Percentiles rank a stretch among this genome's conserved stretches.
These are phyloP conservation scores for Emergomyces pasteurianus DNA, from an alignment of 2,329 filamentous ascomycete species.

Conservation along the genomic window DNA sequence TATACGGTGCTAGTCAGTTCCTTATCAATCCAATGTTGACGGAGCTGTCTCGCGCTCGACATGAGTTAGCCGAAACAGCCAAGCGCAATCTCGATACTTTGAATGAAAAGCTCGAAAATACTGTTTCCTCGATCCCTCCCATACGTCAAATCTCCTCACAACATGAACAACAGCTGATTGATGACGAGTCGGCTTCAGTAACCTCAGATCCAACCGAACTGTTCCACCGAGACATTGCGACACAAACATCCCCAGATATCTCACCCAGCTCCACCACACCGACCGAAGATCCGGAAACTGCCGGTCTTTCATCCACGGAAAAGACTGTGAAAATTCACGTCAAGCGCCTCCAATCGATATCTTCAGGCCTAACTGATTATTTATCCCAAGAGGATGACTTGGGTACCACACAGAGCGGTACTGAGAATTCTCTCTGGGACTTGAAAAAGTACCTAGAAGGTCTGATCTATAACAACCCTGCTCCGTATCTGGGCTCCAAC, in stretches of 20 bases:
- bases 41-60: conserved; percentile 42
- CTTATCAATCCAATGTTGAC: conserved; percentile 48
- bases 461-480: conserved; percentile 28
- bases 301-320: conserved; percentile 12
- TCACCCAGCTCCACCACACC: conserved; percentile 16
- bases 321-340: conserved; percentile 26
- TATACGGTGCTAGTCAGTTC: conserved; percentile 49
- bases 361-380: conserved; percentile 40
- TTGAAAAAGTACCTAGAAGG: conserved; percentile 43
- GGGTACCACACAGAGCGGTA: conserved; percentile 21
- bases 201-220: conserved; percentile 51
- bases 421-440: conserved; percentile 27
- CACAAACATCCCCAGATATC: conserved; percentile 44
- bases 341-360: conserved; percentile 39
- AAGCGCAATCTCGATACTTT: conserved; percentile 41
- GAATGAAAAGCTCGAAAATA: conserved; percentile 43
- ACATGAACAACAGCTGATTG: conserved; percentile 15
- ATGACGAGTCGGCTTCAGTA: conserved; percentile 33
- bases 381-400: conserved; percentile 27
- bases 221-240: conserved; percentile 51
- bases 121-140: conserved; percentile 41
- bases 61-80: conserved; percentile 44
- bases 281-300: conserved; percentile 10
- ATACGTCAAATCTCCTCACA: conserved; percentile 12
- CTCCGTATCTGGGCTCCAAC: conserved; percentile 16